These are phyloP conservation scores for Pseudogymnoascus destructans DNA, from an alignment of 2,329 filamentous ascomycete genomes.

Conservation along the genomic window DNA sequence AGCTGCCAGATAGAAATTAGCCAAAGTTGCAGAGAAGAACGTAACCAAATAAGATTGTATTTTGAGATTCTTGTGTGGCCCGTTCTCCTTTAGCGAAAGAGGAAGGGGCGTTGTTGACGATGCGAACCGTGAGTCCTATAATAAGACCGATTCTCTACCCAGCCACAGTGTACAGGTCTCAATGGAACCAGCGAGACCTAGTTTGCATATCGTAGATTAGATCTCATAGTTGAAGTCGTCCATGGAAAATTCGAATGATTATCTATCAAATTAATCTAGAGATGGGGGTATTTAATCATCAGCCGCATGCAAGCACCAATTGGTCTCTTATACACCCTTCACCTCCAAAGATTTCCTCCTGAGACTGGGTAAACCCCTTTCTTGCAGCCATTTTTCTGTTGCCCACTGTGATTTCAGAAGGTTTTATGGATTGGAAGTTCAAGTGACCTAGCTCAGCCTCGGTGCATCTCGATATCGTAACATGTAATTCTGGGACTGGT, in stretches of 20 bases:
- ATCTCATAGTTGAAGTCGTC: background rate
- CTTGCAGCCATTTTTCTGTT: background rate
- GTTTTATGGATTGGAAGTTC: background rate
- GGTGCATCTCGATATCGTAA: background rate
- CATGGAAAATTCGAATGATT: background rate
- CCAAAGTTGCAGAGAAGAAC: background rate
- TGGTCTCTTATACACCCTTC: background rate
- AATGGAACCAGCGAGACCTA: background rate
- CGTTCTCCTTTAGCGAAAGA: background rate
- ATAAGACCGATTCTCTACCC: background rate
- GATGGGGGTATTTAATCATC: background rate
- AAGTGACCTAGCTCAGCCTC: background rate
- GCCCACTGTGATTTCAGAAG: no score
- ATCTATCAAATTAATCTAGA: background rate
- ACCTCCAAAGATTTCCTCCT: background rate
- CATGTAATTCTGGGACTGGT: background rate
- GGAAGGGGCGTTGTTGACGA: background rate
- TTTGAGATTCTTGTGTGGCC: background rate
- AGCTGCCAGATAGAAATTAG: slow-evolving; percentile 5
- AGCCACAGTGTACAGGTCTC: background rate
- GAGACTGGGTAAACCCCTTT: background rate
- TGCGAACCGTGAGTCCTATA: background rate
- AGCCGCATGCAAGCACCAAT: background rate
- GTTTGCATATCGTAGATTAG: background rate
- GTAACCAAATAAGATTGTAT: background rate